These are phyloP conservation scores for Zygotorulaspora danielsina DNA, from an alignment of 805 yeast genomes.

Conservation along the genomic window DNA sequence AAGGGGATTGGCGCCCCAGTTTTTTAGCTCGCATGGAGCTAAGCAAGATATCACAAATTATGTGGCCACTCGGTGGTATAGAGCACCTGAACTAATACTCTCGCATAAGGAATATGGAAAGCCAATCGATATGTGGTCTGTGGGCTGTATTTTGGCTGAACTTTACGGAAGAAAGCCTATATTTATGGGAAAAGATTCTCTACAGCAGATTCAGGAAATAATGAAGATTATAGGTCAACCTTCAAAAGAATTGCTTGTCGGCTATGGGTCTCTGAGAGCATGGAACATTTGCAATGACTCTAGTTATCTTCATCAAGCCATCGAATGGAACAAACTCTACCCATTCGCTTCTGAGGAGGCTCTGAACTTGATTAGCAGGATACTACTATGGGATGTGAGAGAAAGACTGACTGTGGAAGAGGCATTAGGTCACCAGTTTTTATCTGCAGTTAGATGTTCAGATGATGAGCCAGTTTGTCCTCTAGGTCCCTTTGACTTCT, in stretches of 20 bases:
- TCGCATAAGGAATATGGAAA: slow-evolving; percentile 57
- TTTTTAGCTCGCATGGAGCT: slow-evolving; percentile 14
- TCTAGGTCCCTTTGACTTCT: slow-evolving; percentile 53
- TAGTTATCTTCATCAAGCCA: slow-evolving; percentile 40
- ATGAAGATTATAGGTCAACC: slow-evolving; percentile 72
- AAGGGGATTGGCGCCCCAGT: slow-evolving; percentile 54
- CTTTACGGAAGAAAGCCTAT: slow-evolving; percentile 75
- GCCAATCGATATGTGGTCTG: slow-evolving; percentile 87
- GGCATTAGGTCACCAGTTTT: slow-evolving; percentile 55
- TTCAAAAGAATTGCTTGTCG: slow-evolving; percentile 40
- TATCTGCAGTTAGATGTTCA: slow-evolving; percentile 48
- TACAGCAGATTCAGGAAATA: slow-evolving; percentile 68
- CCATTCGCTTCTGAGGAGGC: slow-evolving; percentile 59
- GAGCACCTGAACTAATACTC: slow-evolving; percentile 87
- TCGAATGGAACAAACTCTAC: slow-evolving; percentile 51
- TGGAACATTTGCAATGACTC: slow-evolving; percentile 46
- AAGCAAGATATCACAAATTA: slow-evolving; percentile 62
- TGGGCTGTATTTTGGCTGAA: slow-evolving; percentile 87
- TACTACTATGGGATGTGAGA: slow-evolving; percentile 63
- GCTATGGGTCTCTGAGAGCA: slow-evolving; percentile 45
- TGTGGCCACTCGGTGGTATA: slow-evolving; percentile 93
- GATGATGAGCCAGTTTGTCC: slow-evolving; percentile 53
- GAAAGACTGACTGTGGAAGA: slow-evolving; percentile 51
- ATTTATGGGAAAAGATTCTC: slow-evolving; percentile 69
- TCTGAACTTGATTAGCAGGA: slow-evolving; percentile 46